Evolutionary conservation across 164 flowering plant genomes (phyloP).

Genomic region (Chimonanthus salicifolius): DNA sequence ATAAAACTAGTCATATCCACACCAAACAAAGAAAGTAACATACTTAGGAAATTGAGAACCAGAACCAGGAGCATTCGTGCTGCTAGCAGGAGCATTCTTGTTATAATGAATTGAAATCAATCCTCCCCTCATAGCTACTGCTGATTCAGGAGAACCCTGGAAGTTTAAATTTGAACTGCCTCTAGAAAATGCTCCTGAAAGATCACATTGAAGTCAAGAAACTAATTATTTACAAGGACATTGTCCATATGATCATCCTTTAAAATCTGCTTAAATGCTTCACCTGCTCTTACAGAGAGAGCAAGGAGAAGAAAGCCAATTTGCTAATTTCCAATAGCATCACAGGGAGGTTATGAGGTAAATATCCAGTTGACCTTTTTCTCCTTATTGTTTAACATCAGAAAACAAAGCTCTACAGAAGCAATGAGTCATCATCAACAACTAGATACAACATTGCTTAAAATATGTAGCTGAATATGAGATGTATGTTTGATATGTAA

Average conservation of each 20-base stretch:
- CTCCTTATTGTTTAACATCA: neutral
- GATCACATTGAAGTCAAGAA: conserved; percentile 1
- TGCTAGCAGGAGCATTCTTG: conserved; percentile 10
- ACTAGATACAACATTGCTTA: neutral
- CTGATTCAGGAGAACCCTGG: conserved; percentile 20
- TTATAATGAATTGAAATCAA: conserved; percentile 23
- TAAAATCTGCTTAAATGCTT: neutral
- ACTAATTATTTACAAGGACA: neutral
- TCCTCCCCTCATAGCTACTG: conserved; percentile 15
- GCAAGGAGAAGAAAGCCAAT: neutral
- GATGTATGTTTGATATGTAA: neutral
- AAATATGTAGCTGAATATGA: no score
- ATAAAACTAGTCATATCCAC: neutral
- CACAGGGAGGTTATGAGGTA: neutral
- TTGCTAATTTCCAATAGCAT: no score
- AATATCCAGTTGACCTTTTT: neutral
- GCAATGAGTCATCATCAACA: neutral
- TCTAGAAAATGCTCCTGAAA: conserved; percentile 35
- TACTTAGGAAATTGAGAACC: conserved; percentile 23
- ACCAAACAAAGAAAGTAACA: neutral
- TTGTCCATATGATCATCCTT: neutral
- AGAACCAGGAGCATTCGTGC: conserved; percentile 13
- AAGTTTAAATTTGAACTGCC: conserved; percentile 16
- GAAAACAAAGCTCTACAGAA: neutral
- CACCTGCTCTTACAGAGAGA: neutral